phyloP scores from a whole-genome alignment of 169 alveolate genomes.

The Plasmodium berghei region DNA sequence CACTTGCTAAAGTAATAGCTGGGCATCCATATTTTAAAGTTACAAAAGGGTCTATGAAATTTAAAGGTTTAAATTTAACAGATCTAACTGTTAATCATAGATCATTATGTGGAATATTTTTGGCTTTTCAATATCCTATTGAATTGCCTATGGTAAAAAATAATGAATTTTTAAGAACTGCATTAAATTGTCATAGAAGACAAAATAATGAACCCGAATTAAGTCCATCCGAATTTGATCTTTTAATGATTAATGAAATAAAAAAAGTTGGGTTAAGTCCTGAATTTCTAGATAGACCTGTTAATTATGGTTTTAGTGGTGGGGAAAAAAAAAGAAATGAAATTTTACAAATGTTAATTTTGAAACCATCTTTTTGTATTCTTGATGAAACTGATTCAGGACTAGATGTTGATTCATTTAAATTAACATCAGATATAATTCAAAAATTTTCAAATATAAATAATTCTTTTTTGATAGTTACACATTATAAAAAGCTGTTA shows the following conservation, averaged over 20 bases:
- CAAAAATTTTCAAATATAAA: constrained; percentile 72
- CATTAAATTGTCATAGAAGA: constrained; percentile 76
- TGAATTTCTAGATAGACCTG: constrained; percentile 80
- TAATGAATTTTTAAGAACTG: constrained; percentile 79
- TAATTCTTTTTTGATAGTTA: constrained; percentile 80
- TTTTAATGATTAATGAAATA: constrained; percentile 69
- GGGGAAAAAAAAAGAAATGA: constrained; percentile 86
- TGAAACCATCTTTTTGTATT: constrained; percentile 79
- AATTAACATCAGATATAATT: constrained; percentile 75
- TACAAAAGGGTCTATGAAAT: constrained; percentile 74
- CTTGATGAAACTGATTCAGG: constrained; percentile 85
- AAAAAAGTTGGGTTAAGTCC: constrained; percentile 77
- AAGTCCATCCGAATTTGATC: constrained; percentile 74
- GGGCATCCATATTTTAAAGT: constrained; percentile 81
- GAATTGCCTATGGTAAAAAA: constrained; percentile 81
- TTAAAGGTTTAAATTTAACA: constrained; percentile 78
- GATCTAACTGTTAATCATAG: constrained; percentile 79
- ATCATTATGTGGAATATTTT: constrained; percentile 78
- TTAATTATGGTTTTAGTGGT: constrained; percentile 84
- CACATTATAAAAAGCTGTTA: constrained; percentile 82
- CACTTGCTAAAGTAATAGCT: constrained; percentile 81
- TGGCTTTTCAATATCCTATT: constrained; percentile 83
- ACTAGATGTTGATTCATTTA: constrained; percentile 83
- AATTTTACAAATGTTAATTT: constrained; percentile 80
- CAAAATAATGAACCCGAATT: constrained; percentile 76